phyloP scores from a whole-genome alignment of 306 rosid genomes.

The Glycine tomentella region DNA sequence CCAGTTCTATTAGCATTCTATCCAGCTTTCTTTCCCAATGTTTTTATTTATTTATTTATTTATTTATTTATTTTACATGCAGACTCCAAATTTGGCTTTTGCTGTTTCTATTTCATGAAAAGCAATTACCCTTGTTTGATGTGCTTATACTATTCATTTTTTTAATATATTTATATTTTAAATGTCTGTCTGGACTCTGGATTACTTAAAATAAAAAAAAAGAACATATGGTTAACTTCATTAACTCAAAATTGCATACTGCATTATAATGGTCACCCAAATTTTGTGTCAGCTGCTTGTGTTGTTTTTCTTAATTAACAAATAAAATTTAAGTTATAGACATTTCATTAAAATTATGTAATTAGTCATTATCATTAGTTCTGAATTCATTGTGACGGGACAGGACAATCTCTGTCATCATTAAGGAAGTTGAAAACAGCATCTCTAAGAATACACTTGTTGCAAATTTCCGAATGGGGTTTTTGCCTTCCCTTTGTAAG shows the following conservation, averaged over 20 bases:
- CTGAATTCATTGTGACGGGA: conserved; percentile 51
- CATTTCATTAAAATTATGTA: conserved; percentile 34
- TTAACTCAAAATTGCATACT: conserved; percentile 1
- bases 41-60: not conserved
- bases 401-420: conserved; percentile 87
- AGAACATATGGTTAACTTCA: conserved; percentile 22
- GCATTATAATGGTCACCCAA: conserved; percentile 12
- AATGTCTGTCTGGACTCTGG: conserved; percentile 3
- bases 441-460: conserved; percentile 84
- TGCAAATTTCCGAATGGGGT: conserved; percentile 83
- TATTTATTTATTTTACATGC: not conserved
- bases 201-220: conserved; percentile 11
- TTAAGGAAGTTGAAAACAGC: conserved; percentile 85
- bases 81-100: conserved; percentile 20
- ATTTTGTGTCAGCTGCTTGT: conserved; percentile 17
- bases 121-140: conserved; percentile 20
- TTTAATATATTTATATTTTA: conserved; percentile 21
- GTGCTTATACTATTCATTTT: not conserved
- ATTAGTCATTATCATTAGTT: conserved; percentile 12
- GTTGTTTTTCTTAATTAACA: not conserved
- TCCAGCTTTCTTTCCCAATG: conserved; percentile 27
- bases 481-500: conserved; percentile 82
- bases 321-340: conserved; percentile 38
- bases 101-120: conserved; percentile 34
- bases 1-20: conserved; percentile 13